A percentile compares a stretch with the other conserved stretches of the same genome.
phyloP scores from a whole-genome alignment of 805 yeast genomes.

The Nakazawaea ernobii region DNA sequence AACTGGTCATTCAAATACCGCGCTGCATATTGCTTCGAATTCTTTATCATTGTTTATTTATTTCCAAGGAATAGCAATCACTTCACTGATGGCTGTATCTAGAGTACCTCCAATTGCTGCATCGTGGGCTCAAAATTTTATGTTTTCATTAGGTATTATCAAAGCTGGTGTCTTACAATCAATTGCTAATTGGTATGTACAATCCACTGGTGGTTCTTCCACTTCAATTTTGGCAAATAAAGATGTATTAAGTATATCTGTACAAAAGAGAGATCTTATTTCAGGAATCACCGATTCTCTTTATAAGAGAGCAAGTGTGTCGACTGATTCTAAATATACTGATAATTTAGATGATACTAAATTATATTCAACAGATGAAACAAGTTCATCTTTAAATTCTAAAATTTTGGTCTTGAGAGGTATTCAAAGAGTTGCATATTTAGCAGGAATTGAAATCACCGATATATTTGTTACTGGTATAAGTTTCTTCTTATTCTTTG shows the following conservation, averaged over 20 bases:
- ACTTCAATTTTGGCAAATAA: slow-evolving; percentile 66
- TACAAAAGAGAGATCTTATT: slow-evolving; percentile 48
- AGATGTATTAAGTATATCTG: slow-evolving; percentile 70
- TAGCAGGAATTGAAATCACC: slow-evolving; percentile 82
- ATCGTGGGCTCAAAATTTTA: slow-evolving; percentile 96
- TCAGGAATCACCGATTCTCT: slow-evolving; percentile 9
- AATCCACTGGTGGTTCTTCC: slow-evolving; percentile 86
- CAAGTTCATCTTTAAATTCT: slow-evolving; percentile 47
- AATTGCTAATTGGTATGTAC: slow-evolving; percentile 90
- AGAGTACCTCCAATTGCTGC: slow-evolving; percentile 94
- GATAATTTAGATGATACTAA: slow-evolving; percentile 43
- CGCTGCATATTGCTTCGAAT: slow-evolving; percentile 97
- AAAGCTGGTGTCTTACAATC: slow-evolving; percentile 69
- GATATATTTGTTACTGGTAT: slow-evolving; percentile 82
- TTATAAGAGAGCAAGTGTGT: slow-evolving; percentile 33
- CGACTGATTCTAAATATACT: slow-evolving; percentile 38
- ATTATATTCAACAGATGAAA: slow-evolving; percentile 70
- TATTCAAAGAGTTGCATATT: slow-evolving; percentile 82
- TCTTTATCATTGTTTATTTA: slow-evolving; percentile 88
- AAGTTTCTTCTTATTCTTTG: slow-evolving; percentile 75
- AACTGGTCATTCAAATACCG: slow-evolving; percentile 85
- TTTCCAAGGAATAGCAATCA: slow-evolving; percentile 88
- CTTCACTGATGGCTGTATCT: slow-evolving; percentile 93
- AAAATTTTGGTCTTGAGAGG: slow-evolving; percentile 84
- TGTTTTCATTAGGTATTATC: slow-evolving; percentile 94